phyloP scores from a whole-genome alignment of 2,329 filamentous ascomycete genomes.

The Cadophora sp. region DNA sequence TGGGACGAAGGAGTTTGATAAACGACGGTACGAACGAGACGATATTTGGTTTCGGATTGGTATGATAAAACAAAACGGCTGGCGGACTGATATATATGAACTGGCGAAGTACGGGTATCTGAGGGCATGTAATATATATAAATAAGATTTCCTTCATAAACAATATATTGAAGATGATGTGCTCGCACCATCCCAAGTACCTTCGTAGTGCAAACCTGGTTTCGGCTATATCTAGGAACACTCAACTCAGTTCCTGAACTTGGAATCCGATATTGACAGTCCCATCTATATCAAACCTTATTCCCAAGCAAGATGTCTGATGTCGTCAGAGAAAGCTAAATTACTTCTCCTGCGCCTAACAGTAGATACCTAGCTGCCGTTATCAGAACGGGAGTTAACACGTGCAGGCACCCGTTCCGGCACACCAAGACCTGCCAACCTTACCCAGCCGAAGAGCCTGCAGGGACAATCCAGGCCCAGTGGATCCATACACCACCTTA shows the following conservation, averaged over 20 bases:
- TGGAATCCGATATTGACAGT: not conserved
- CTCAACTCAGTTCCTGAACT: not conserved
- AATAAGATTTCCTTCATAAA: not conserved
- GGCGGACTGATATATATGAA: not conserved
- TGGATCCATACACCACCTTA: slow-evolving; percentile 7
- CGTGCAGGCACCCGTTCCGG: not conserved
- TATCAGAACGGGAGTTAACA: not conserved
- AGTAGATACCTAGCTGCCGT: not conserved
- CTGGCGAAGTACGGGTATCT: not conserved
- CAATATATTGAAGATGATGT: not conserved
- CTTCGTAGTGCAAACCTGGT: too few species aligned
- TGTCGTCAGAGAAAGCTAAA: slow-evolving; percentile 7
- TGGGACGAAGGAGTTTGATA: slow-evolving; percentile 8
- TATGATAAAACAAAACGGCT: not conserved
- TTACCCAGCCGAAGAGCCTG: not conserved
- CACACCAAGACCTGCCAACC: slow-evolving; percentile 10
- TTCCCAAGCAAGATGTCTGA: not conserved
- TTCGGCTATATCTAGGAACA: not conserved
- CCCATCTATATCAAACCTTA: not conserved
- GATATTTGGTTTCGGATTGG: not conserved
- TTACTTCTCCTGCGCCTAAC: not conserved
- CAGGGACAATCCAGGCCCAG: slow-evolving; percentile 4
- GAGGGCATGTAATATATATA: not conserved
- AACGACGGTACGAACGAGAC: slow-evolving; percentile 11
- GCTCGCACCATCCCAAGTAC: not conserved